Percentiles rank a stretch among this genome's conserved stretches.
phyloP scores from a whole-genome alignment of 2,329 filamentous ascomycete species.

The Clonostachys rhizophaga region DNA sequence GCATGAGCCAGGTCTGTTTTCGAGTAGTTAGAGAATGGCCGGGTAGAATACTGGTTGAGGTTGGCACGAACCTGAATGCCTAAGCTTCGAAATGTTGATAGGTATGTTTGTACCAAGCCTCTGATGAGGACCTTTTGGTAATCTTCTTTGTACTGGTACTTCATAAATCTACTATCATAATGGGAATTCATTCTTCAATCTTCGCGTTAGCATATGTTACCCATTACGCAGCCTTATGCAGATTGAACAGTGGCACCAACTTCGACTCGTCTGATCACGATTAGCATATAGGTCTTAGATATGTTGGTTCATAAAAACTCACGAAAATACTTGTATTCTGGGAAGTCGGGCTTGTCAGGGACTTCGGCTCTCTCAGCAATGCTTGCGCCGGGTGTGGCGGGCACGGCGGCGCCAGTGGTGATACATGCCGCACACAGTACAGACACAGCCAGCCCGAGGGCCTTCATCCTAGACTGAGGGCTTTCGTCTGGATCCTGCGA shows the following conservation, averaged over 20 bases:
- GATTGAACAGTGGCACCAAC: too few species aligned
- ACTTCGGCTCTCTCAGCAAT: too few species aligned
- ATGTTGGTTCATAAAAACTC: neutral
- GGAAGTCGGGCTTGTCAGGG: neutral
- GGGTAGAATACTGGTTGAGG: too few species aligned
- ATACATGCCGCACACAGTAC: neutral
- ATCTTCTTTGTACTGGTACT: slow-evolving; percentile 37
- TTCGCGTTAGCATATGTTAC: too few species aligned
- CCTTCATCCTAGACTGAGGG: neutral
- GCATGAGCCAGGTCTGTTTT: slow-evolving; percentile 71
- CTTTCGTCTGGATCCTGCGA: too few species aligned
- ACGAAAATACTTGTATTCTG: slow-evolving; percentile 15
- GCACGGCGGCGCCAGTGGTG: too few species aligned
- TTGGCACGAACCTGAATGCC: slow-evolving; percentile 36
- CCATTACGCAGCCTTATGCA: too few species aligned
- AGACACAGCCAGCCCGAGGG: neutral
- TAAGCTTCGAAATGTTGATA: slow-evolving; percentile 61
- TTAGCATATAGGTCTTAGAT: too few species aligned
- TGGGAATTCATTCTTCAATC: slow-evolving; percentile 9
- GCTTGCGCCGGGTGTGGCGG: too few species aligned
- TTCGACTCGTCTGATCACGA: too few species aligned
- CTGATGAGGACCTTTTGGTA: slow-evolving; percentile 57
- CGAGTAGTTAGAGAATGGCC: too few species aligned
- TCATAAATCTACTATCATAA: slow-evolving; percentile 33
- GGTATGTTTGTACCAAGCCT: slow-evolving; percentile 67